Evolutionary conservation across 805 yeast species (phyloP).

Genomic region (Ogataea methanolica): DNA sequence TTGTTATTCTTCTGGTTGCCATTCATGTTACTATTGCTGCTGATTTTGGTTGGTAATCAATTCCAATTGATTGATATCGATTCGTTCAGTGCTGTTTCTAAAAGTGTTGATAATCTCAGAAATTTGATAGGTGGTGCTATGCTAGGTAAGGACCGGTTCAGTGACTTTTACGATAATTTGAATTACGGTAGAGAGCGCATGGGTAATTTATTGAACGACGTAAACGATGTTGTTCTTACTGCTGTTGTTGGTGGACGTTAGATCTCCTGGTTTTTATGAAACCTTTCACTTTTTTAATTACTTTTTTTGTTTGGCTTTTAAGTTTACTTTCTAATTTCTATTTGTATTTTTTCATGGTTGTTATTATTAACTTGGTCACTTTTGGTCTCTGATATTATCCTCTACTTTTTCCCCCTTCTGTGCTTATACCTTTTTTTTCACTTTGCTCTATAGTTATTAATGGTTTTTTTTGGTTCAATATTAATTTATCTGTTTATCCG

Average conservation of each 20-base stretch:
- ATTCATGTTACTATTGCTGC: conserved; percentile 51
- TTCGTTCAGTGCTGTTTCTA: conserved; percentile 16
- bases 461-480: no score
- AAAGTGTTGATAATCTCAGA: conserved; percentile 37
- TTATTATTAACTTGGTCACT: neutral
- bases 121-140: conserved; percentile 42
- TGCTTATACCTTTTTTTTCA: no score
- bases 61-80: conserved; percentile 22
- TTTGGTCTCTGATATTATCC: no score
- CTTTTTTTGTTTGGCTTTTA: neutral
- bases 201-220: conserved; percentile 33
- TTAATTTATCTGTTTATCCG: no score
- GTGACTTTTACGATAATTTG: conserved; percentile 30
- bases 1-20: conserved; percentile 91
- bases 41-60: conserved; percentile 30
- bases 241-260: conserved; percentile 30
- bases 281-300: neutral
- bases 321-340: neutral
- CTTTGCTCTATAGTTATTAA: no score
- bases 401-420: no score
- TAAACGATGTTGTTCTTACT: conserved; percentile 37
- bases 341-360: neutral
- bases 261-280: neutral
- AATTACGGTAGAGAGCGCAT: conserved; percentile 29
- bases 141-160: conserved; percentile 42